Conservation (phyloP, 257 asterid species). For the Solanum tarapatanum region DNA sequence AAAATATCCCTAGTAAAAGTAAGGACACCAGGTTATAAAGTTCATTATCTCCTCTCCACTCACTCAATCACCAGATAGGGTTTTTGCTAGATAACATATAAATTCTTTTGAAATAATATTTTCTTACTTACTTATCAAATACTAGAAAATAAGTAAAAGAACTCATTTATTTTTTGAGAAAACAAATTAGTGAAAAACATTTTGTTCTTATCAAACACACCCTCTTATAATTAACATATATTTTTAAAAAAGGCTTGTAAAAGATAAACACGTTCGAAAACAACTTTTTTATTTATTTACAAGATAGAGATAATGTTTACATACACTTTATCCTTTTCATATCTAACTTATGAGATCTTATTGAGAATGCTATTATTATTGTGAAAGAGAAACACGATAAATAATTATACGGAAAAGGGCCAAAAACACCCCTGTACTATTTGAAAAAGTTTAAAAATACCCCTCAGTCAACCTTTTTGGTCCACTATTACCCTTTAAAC, state of each 20-base stretch:
- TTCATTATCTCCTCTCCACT: not conserved
- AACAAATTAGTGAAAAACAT: not conserved
- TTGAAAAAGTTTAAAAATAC: no score
- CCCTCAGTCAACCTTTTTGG: no score
- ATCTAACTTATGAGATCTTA: fast-evolving
- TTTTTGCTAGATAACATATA: not conserved
- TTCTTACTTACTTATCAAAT: fast-evolving
- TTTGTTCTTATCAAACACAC: not conserved
- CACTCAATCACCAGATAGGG: fast-evolving
- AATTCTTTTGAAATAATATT: not conserved
- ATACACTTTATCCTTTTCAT: fast-evolving
- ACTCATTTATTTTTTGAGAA: not conserved
- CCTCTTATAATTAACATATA: not conserved
- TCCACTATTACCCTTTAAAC: no score
- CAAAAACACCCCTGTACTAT: no score
- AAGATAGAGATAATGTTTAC: fast-evolving
- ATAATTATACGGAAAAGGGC: not conserved
- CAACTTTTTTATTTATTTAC: fast-evolving
- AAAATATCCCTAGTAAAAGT: no score
- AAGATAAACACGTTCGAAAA: not conserved
- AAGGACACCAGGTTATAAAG: fast-evolving
- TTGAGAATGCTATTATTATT: not conserved
- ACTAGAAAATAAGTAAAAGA: fast-evolving
- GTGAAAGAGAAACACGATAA: not conserved
- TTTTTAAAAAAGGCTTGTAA: not conserved